Evolutionary conservation across 2,329 filamentous ascomycete species (phyloP).

Genomic region (Colletotrichum filicis): DNA sequence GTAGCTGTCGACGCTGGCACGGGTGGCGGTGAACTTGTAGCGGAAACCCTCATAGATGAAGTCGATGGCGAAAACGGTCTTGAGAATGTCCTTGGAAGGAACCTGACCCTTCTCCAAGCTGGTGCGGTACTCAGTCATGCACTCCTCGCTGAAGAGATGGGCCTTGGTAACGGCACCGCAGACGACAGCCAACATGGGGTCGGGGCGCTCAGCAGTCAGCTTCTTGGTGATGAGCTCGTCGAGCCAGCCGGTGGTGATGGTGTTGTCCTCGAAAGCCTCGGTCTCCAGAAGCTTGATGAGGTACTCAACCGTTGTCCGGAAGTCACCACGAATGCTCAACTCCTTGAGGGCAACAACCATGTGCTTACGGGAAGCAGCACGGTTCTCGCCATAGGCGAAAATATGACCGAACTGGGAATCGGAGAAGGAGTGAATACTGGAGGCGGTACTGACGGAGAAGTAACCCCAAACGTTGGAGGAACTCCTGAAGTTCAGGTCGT

Average conservation of each 20-base stretch:
- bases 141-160: constrained; percentile 91
- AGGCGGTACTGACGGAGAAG: constrained; percentile 96
- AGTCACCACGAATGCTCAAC: constrained; percentile 98
- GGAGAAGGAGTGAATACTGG: constrained; percentile 98
- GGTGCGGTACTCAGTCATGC: constrained; percentile 85
- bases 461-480: constrained; percentile 99
- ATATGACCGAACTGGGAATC: constrained; percentile 99
- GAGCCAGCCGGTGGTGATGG: constrained; percentile 98
- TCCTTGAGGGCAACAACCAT: constrained; percentile 99
- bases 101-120: constrained; percentile 98
- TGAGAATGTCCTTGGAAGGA: constrained; percentile 93
- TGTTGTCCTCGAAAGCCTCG: constrained; percentile 98
- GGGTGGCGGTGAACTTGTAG: constrained; percentile 98
- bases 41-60: constrained; percentile 98
- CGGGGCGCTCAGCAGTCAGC: constrained; percentile 93
- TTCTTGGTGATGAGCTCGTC: constrained; percentile 99
- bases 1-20: constrained; percentile 92
- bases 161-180: constrained; percentile 96
- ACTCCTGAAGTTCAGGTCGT: constrained; percentile 98
- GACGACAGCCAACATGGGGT: constrained; percentile 92
- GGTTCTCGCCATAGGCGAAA: constrained; percentile 98
- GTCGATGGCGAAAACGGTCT: constrained; percentile 96
- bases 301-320: constrained; percentile 98
- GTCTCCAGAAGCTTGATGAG: constrained; percentile 99
- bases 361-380: constrained; percentile 95